Conservation (phyloP, 2,329 filamentous ascomycete species). For the Tolypocladium pustulatum region DNA sequence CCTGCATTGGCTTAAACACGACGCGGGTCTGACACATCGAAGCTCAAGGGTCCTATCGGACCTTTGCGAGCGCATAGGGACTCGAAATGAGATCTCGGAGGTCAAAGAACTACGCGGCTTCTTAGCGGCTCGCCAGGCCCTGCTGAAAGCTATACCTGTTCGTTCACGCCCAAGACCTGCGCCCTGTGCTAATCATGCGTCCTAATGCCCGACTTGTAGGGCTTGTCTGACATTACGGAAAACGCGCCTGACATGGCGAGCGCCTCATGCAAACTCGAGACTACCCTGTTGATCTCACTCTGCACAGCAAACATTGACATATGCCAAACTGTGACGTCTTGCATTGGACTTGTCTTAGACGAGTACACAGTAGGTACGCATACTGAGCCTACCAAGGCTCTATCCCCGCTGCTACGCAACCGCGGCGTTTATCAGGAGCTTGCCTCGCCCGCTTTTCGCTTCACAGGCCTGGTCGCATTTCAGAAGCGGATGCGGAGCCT, state of each 20-base stretch:
- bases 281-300: conserved; percentile 50
- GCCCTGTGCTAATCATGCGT: background rate
- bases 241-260: conserved; percentile 44
- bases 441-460: conserved; percentile 51
- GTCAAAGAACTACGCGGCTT: conserved; percentile 43
- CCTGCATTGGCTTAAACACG: background rate
- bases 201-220: conserved; percentile 24
- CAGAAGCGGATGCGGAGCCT: conserved; percentile 54
- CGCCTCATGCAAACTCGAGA: conserved; percentile 48
- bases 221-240: conserved; percentile 40
- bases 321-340: conserved; percentile 53
- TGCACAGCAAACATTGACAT: conserved; percentile 56
- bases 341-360: conserved; percentile 51
- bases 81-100: conserved; percentile 30
- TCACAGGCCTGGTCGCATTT: conserved; percentile 60
- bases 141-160: conserved; percentile 41
- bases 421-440: conserved; percentile 51
- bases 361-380: conserved; percentile 45
- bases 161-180: conserved; percentile 7
- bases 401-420: conserved; percentile 47
- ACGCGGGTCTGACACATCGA: conserved; percentile 1
- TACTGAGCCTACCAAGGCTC: conserved; percentile 37
- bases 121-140: conserved; percentile 40
- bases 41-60: conserved; percentile 29
- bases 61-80: conserved; percentile 37